These are phyloP conservation scores for Lichenothelia convexa DNA, from an alignment of 495 filamentous ascomycete genomes.

Conservation along the genomic window DNA sequence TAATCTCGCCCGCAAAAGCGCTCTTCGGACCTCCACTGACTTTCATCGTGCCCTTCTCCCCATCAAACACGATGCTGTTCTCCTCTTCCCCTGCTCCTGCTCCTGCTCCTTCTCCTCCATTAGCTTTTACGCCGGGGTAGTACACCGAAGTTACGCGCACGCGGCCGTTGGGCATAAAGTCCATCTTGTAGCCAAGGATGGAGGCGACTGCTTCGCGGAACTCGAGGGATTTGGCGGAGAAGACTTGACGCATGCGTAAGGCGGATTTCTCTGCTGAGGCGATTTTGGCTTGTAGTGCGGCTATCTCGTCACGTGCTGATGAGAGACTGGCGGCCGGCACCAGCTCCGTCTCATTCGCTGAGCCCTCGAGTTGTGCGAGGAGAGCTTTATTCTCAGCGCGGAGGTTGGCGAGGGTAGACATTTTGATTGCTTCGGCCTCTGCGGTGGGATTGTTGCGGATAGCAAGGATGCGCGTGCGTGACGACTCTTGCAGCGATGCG, in stretches of 20 bases:
- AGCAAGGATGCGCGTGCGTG: constrained; percentile 69
- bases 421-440: constrained; percentile 62
- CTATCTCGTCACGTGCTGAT: constrained; percentile 50
- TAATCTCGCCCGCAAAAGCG: constrained; percentile 67
- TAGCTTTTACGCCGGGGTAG: constrained; percentile 44
- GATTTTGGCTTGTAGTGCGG: constrained; percentile 51
- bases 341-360: constrained; percentile 18
- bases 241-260: constrained; percentile 74
- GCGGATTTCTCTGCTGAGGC: constrained; percentile 71
- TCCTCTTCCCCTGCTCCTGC: constrained; percentile 42
- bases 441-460: constrained; percentile 81
- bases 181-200: constrained; percentile 77
- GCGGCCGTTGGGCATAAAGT: constrained; percentile 84
- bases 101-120: constrained; percentile 1
- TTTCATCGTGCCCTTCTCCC: constrained; percentile 94
- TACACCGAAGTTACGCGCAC: constrained; percentile 71
- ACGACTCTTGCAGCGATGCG: constrained; percentile 46
- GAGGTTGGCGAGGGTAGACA: constrained; percentile 54
- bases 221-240: constrained; percentile 68
- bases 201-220: constrained; percentile 85
- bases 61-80: constrained; percentile 92
- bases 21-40: constrained; percentile 76
- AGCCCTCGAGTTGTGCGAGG: constrained; percentile 46
- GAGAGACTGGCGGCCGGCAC: constrained; percentile 64
- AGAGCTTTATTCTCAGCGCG: constrained; percentile 72